Conservation (phyloP, 2,329 filamentous ascomycete species). For the Tolypocladium amazonense region DNA sequence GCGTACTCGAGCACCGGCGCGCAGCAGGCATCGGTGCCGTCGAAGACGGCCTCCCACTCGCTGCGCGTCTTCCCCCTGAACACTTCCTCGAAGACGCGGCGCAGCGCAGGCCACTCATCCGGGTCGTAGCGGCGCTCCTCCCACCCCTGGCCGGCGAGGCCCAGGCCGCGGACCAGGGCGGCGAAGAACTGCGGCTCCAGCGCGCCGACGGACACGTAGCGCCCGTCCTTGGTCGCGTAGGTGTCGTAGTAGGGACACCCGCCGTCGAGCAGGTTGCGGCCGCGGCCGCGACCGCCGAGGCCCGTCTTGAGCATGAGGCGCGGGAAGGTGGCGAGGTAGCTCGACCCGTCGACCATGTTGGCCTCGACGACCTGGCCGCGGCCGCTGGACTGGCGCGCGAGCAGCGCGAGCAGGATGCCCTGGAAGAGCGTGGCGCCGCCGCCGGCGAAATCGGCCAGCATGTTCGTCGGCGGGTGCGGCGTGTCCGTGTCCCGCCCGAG, state of each 20-base stretch:
- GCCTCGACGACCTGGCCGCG: constrained; percentile 83
- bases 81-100: constrained; percentile 42
- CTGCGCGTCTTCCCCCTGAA: constrained; percentile 61
- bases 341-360: constrained; percentile 90
- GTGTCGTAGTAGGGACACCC: constrained; percentile 84
- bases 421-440: constrained; percentile 75
- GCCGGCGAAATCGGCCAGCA: constrained; percentile 85
- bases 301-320: constrained; percentile 54
- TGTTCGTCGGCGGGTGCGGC: constrained; percentile 71
- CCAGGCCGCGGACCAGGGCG: constrained; percentile 55
- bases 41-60: constrained; percentile 81
- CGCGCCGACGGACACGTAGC: constrained; percentile 80
- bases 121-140: constrained; percentile 47
- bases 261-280: constrained; percentile 70
- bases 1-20: constrained; percentile 72
- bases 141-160: constrained; percentile 40
- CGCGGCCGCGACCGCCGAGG: constrained; percentile 53
- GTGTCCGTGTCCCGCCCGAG: constrained; percentile 60
- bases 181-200: constrained; percentile 80
- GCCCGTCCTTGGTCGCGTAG: constrained; percentile 72
- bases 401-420: constrained; percentile 70
- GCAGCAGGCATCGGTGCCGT: constrained; percentile 84
- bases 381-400: constrained; percentile 53
- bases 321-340: constrained; percentile 70
- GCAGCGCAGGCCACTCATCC: constrained; percentile 57